Evolutionary conservation across 768 basidiomycete genomes (phyloP).

Genomic region (Collybia mongolica): DNA sequence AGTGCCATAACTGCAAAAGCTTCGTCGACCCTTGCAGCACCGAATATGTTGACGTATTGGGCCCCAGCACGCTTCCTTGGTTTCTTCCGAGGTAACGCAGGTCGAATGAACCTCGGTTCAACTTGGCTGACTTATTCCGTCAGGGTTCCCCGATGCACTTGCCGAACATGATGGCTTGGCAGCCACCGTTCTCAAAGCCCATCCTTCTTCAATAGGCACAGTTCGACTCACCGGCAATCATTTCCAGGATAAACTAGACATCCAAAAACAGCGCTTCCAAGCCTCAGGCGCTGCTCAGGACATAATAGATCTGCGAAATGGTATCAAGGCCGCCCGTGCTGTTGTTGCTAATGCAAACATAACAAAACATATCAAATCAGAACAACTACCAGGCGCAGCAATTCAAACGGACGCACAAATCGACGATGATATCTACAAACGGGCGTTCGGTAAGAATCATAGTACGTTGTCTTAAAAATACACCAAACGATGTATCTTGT

Average conservation of each 20-base stretch:
- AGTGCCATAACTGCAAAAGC: constrained; percentile 22
- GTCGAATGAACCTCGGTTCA: background rate
- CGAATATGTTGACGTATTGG: constrained; percentile 26
- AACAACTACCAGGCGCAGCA: constrained; percentile 19
- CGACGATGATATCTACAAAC: constrained; percentile 21
- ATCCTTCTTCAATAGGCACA: constrained; percentile 28
- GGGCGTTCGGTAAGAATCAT: constrained; percentile 19
- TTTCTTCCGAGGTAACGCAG: constrained; percentile 21
- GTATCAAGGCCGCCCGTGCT: constrained; percentile 19
- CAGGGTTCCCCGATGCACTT: constrained; percentile 19
- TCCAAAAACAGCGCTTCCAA: constrained; percentile 28
- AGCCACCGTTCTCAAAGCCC: constrained; percentile 24
- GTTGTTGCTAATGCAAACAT: constrained; percentile 17
- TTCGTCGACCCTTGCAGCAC: constrained; percentile 15
- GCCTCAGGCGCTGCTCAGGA: constrained; percentile 20
- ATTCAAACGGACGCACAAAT: constrained; percentile 3
- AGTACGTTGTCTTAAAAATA: no score
- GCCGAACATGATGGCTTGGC: constrained; percentile 20
- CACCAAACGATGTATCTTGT: background rate
- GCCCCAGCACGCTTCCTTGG: constrained; percentile 23
- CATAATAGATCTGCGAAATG: constrained; percentile 23
- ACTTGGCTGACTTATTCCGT: background rate
- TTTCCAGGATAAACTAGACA: constrained; percentile 26
- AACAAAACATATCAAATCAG: constrained; percentile 15
- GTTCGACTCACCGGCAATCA: constrained; percentile 27